Percentiles rank a stretch among this genome's conserved stretches.
These are phyloP conservation scores for Ogataea neopini DNA, from an alignment of 805 yeast species.

Conservation along the genomic window DNA sequence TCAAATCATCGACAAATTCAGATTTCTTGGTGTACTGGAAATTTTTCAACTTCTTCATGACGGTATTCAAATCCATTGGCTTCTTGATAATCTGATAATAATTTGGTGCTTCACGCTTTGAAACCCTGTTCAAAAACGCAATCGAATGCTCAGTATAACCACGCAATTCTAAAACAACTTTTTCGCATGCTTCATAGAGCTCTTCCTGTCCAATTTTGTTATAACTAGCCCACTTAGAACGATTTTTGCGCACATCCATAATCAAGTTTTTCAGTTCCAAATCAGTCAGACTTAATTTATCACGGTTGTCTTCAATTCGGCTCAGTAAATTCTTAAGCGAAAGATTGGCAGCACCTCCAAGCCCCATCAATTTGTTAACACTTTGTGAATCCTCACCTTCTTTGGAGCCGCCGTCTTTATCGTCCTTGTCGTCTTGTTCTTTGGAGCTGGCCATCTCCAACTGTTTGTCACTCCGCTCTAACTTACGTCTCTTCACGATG, in stretches of 20 bases:
- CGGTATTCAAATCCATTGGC: conserved; percentile 97
- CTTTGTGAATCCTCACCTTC: conserved; percentile 26
- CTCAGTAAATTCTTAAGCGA: conserved; percentile 78
- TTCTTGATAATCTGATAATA: conserved; percentile 85
- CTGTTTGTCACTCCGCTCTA: conserved; percentile 79
- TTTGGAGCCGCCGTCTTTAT: conserved; percentile 13
- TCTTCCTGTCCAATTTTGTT: conserved; percentile 97
- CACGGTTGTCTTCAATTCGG: conserved; percentile 76
- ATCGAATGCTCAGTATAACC: conserved; percentile 96
- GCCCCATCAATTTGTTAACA: conserved; percentile 33
- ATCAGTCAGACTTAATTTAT: conserved; percentile 73
- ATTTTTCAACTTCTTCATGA: conserved; percentile 81
- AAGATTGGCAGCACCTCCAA: conserved; percentile 69
- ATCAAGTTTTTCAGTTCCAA: conserved; percentile 80
- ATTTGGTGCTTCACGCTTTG: conserved; percentile 97
- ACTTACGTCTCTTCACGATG: conserved; percentile 67
- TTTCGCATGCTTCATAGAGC: conserved; percentile 94
- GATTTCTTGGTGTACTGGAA: conserved; percentile 81
- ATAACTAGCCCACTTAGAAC: conserved; percentile 98
- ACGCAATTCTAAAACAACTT: conserved; percentile 85
- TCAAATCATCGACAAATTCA: conserved; percentile 92
- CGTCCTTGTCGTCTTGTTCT: conserved; percentile 18
- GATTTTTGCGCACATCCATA: conserved; percentile 88
- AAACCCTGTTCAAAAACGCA: conserved; percentile 93
- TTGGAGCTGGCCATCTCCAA: conserved; percentile 42